Conservation (phyloP, 768 basidiomycete species). For the Neoboletus magnificus region DNA sequence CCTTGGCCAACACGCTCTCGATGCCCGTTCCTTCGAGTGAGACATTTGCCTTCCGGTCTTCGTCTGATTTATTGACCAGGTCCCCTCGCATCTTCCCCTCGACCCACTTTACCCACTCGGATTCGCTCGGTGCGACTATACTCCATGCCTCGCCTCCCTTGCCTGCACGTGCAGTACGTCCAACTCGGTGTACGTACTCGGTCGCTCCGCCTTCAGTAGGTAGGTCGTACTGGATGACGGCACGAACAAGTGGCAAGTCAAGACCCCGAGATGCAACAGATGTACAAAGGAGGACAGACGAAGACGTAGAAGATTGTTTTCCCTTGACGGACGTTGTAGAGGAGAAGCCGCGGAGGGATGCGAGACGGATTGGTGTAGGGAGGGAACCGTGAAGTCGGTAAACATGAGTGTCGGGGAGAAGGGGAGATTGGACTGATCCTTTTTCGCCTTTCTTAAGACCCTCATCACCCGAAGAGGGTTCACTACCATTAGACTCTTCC, state of each 20-base stretch:
- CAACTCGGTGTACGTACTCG: constrained; percentile 96
- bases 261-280: constrained; percentile 98
- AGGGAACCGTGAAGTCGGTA: constrained; percentile 94
- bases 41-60: constrained; percentile 38
- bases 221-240: constrained; percentile 94
- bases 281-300: constrained; percentile 87
- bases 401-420: constrained; percentile 78
- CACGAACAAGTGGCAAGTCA: constrained; percentile 90
- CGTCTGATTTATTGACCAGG: constrained; percentile 23
- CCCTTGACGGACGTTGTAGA: constrained; percentile 34
- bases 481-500: constrained; percentile 26
- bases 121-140: constrained; percentile 83
- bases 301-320: constrained; percentile 33
- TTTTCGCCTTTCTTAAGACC: constrained; percentile 31
- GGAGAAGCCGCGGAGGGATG: constrained; percentile 82
- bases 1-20: constrained; percentile 69
- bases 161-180: constrained; percentile 94
- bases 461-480: constrained; percentile 24
- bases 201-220: constrained; percentile 96
- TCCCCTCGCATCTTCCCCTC: constrained; percentile 74
- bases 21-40: constrained; percentile 58
- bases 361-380: constrained; percentile 72
- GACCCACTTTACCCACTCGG: constrained; percentile 89
- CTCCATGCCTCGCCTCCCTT: constrained; percentile 96
- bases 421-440: constrained; percentile 61